These are phyloP conservation scores for Parietaria judaica DNA, from an alignment of 306 rosid genomes.

Conservation along the genomic window DNA sequence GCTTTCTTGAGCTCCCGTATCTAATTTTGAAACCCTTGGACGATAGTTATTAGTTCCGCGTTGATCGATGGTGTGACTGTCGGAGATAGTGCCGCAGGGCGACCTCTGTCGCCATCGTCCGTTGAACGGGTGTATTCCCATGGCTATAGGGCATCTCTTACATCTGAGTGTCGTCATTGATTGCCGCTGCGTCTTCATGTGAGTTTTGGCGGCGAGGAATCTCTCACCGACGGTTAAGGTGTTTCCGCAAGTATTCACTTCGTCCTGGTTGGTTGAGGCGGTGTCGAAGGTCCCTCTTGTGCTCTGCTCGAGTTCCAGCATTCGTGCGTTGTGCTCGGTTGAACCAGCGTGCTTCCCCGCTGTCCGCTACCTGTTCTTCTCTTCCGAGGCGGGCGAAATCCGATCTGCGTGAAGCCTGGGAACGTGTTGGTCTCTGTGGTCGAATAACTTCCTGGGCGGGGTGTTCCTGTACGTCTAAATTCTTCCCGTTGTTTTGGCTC, in stretches of 20 bases:
- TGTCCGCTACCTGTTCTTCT: too few relatives aligned
- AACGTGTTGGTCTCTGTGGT: too few relatives aligned
- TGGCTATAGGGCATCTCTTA: not conserved
- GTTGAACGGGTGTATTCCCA: not conserved
- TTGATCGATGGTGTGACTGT: not conserved
- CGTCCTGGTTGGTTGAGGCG: too few relatives aligned
- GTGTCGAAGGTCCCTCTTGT: too few relatives aligned
- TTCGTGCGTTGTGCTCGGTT: too few relatives aligned
- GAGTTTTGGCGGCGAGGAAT: not conserved
- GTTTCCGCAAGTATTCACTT: not conserved
- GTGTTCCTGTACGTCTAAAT: too few relatives aligned
- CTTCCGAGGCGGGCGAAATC: too few relatives aligned
- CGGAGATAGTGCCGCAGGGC: not conserved
- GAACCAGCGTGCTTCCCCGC: too few relatives aligned
- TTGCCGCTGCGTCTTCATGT: not conserved
- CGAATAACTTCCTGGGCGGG: too few relatives aligned
- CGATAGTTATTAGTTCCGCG: not conserved
- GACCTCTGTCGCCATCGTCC: not conserved
- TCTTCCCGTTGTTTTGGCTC: not conserved
- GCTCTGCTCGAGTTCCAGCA: too few relatives aligned
- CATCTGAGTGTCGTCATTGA: not conserved
- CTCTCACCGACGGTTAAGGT: not conserved
- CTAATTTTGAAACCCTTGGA: not conserved
- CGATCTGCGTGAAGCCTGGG: too few relatives aligned
- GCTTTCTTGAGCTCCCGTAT: not conserved